Conservation (phyloP, 129 eudicot species). For the Glebionis coronaria region DNA sequence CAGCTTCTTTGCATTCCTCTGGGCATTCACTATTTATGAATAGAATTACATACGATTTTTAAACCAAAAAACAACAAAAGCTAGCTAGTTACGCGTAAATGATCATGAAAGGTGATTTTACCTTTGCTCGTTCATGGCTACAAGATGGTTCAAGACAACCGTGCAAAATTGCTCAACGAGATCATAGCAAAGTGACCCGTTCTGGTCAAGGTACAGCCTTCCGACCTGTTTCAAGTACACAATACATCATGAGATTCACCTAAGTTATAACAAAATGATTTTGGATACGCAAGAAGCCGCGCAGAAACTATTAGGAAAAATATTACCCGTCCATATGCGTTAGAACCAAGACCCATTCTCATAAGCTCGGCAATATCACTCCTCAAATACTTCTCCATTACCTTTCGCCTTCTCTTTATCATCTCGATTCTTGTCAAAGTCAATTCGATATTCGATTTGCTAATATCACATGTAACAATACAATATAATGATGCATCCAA, state of each 20-base stretch:
- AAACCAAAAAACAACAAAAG: too few species aligned
- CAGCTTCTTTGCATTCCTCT: slow-evolving; percentile 73
- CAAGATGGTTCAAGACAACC: slow-evolving; percentile 37
- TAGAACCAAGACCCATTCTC: slow-evolving; percentile 34
- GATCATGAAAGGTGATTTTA: slow-evolving; percentile 10
- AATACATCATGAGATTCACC: background rate
- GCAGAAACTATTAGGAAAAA: background rate
- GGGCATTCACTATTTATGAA: slow-evolving; percentile 58
- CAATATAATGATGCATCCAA: background rate
- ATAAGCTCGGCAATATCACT: slow-evolving; percentile 68
- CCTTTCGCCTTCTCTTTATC: slow-evolving; percentile 57
- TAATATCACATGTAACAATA: slow-evolving; percentile 16
- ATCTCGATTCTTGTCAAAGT: slow-evolving; percentile 45
- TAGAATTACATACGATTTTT: background rate
- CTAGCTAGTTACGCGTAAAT: background rate
- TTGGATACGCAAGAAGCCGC: background rate
- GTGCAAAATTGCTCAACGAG: slow-evolving; percentile 41
- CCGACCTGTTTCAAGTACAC: slow-evolving; percentile 46
- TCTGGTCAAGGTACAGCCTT: slow-evolving; percentile 54
- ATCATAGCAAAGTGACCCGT: slow-evolving; percentile 56
- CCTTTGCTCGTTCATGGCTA: slow-evolving; percentile 53
- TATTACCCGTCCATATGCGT: slow-evolving; percentile 73
- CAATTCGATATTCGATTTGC: slow-evolving; percentile 45
- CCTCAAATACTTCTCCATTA: slow-evolving; percentile 58
- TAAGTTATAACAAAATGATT: background rate